Base-by-base conservation (phyloP, 2,329 filamentous ascomycete genomes). In the Talaromyces marneffei region DNA sequence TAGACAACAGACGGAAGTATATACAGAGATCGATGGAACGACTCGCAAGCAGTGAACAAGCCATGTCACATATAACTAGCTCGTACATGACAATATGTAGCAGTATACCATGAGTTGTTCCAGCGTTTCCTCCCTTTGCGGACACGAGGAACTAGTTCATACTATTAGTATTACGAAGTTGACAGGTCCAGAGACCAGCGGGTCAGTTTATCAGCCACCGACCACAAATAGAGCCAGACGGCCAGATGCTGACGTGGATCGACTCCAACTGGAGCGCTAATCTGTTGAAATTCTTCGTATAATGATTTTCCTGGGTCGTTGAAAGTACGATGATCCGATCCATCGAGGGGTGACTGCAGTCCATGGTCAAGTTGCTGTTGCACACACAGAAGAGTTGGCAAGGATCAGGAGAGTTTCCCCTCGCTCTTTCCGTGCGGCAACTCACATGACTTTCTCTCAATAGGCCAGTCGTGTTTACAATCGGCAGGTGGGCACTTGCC, bases 401-500 rank as follows among this genome's bases (percentile, higher is more conserved):
- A 50, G 46, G 23, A 16, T 31, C n/a, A n/a, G n/a, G n/a, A n/a
- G n/a, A n/a, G n/a, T n/a, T n/a, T n/a, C n/a, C n/a, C n/a, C n/a
- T n/a, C n/a, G n/a, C 27, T 6, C 18, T 54, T 16, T 55, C 52
- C 20, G 33, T 33, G 48, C 48, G 48, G 29, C n/a, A n/a, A 40
- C 31, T 40, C 52, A 55, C 52, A 55, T 55, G 52, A 55, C n/a
- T n/a, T 39, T 55, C 7, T 39, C 20, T 23, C n/a, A 20, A 52
- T 3, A 3, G 10, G 18, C 29, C 48, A 29, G 35, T 40, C 52
- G 18, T n/a, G 33, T 55, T 55, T 40, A 37, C 52, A 55, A 55
- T 55, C 52, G 52, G 52, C 31, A 55, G 35, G 52, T 55, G 25
- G n/a, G 52, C 52, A 55, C 52, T 55, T 55, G 52, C 52, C 33